These are phyloP conservation scores for Filobasidium wieringae DNA, from an alignment of 768 basidiomycete species.

Conservation along the genomic window DNA sequence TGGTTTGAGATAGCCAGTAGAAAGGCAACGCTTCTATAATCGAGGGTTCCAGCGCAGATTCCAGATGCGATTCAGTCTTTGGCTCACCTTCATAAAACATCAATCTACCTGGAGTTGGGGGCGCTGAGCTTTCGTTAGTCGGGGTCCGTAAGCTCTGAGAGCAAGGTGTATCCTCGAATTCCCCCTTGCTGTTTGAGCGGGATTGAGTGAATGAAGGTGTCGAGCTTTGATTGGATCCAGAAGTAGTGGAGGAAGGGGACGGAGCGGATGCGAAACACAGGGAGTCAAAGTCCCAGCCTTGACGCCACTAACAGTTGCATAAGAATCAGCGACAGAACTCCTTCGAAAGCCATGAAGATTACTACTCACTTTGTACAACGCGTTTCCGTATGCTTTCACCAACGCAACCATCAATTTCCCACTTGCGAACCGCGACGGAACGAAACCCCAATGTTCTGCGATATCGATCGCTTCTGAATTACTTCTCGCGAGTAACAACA, in stretches of 20 bases:
- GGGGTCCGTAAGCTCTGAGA: background rate
- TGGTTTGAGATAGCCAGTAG: slow-evolving; percentile 40
- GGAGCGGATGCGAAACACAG: slow-evolving; percentile 23
- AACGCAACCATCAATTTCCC: background rate
- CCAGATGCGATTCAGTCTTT: background rate
- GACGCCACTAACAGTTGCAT: slow-evolving; percentile 34
- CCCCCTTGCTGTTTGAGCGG: no score
- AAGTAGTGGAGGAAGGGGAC: no score
- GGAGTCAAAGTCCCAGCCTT: slow-evolving; percentile 41
- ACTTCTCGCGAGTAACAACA: slow-evolving; percentile 40
- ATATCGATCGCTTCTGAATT: slow-evolving; percentile 30
- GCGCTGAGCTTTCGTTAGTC: slow-evolving; percentile 1
- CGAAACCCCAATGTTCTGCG: background rate
- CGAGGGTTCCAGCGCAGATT: background rate
- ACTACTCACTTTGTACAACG: slow-evolving; percentile 25
- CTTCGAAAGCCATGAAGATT: slow-evolving; percentile 20
- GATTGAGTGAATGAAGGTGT: no score
- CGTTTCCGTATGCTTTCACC: slow-evolving; percentile 20
- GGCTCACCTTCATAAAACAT: slow-evolving; percentile 33
- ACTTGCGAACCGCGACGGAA: background rate
- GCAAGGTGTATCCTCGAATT: no score
- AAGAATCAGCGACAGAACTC: slow-evolving; percentile 12
- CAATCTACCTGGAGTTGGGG: slow-evolving; percentile 8
- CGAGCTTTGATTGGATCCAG: no score
- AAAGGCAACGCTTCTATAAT: slow-evolving; percentile 37